Evolutionary conservation across 2,329 filamentous ascomycete genomes (phyloP).

Genomic region (Hymenoscyphus occultus): DNA sequence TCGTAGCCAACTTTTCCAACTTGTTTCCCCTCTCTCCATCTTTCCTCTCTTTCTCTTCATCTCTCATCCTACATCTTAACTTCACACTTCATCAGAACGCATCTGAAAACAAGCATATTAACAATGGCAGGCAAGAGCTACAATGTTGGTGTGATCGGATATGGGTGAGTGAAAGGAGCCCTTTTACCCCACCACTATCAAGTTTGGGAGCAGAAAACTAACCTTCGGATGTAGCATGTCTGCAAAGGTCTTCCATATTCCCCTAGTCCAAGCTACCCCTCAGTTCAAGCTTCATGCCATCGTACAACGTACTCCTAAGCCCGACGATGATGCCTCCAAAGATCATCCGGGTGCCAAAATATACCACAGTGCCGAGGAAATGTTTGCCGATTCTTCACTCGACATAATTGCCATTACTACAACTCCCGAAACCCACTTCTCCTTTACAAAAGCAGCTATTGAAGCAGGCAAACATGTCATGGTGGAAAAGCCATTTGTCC

Average conservation of each 20-base stretch:
- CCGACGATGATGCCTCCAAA: conserved; percentile 62
- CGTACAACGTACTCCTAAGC: conserved; percentile 68
- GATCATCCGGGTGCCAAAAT: conserved; percentile 65
- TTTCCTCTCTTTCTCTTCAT: conserved; percentile 1
- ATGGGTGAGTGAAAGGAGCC: conserved; percentile 38
- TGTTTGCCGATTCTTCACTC: conserved; percentile 63
- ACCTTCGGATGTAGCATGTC: conserved; percentile 43
- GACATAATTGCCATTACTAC: conserved; percentile 71
- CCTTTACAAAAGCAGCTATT: conserved; percentile 61
- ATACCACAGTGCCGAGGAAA: conserved; percentile 58
- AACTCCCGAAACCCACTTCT: conserved; percentile 68
- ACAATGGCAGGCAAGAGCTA: conserved; percentile 41
- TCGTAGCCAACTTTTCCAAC: neutral
- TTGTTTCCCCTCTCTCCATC: neutral
- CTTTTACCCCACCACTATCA: neutral
- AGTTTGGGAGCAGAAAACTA: conserved; percentile 8
- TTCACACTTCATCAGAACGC: neutral
- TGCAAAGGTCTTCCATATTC: conserved; percentile 82
- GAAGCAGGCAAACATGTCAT: conserved; percentile 73
- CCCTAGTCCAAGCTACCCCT: conserved; percentile 64
- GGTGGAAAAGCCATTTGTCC: conserved; percentile 81
- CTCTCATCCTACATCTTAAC: neutral
- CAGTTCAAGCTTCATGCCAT: conserved; percentile 69
- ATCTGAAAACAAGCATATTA: conserved; percentile 3
- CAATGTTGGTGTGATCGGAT: conserved; percentile 59